A percentile compares a stretch with the other conserved stretches of the same genome.
These are phyloP conservation scores for Leishmania martiniquensis DNA, from an alignment of 208 protist species.

Conservation along the genomic window DNA sequence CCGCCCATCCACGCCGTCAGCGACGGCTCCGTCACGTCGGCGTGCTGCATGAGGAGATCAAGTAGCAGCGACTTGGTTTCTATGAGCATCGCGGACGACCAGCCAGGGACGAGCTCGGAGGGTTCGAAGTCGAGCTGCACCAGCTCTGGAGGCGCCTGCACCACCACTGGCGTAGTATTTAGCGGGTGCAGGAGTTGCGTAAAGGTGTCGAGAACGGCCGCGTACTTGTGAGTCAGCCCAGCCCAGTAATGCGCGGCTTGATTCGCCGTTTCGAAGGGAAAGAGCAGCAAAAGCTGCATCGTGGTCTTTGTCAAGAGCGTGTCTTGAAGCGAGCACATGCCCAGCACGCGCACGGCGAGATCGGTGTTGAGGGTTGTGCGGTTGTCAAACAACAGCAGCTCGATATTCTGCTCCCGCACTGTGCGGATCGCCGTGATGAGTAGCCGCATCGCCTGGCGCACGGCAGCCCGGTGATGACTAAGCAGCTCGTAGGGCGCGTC, in stretches of 20 bases:
- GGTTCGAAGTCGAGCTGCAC: conserved; percentile 65
- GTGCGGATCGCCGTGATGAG: conserved; percentile 63
- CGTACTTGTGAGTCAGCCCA: conserved; percentile 36
- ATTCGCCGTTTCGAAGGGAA: conserved; percentile 58
- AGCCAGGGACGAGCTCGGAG: conserved; percentile 27
- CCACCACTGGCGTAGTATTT: conserved; percentile 21
- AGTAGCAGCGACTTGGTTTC: conserved; percentile 77
- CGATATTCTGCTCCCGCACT: conserved; percentile 51
- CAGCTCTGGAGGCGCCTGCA: conserved; percentile 69
- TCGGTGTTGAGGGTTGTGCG: conserved; percentile 63
- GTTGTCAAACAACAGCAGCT: conserved; percentile 77
- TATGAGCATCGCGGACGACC: conserved; percentile 25
- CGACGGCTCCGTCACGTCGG: conserved; percentile 46
- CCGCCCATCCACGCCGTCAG: conserved; percentile 64
- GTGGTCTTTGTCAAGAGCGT: conserved; percentile 58
- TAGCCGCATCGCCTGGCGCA: conserved; percentile 73
- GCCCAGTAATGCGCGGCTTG: conserved; percentile 59
- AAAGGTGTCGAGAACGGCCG: conserved; percentile 44
- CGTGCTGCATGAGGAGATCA: conserved; percentile 82
- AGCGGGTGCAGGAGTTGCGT: conserved; percentile 38
- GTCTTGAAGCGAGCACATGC: conserved; percentile 52
- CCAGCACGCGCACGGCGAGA: conserved; percentile 57
- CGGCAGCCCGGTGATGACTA: conserved; percentile 64
- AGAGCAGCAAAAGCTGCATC: conserved; percentile 63
- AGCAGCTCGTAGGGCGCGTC: conserved; percentile 54